Evolutionary conservation across 805 yeast species (phyloP).

Genomic region (Ogataea kodamae): DNA sequence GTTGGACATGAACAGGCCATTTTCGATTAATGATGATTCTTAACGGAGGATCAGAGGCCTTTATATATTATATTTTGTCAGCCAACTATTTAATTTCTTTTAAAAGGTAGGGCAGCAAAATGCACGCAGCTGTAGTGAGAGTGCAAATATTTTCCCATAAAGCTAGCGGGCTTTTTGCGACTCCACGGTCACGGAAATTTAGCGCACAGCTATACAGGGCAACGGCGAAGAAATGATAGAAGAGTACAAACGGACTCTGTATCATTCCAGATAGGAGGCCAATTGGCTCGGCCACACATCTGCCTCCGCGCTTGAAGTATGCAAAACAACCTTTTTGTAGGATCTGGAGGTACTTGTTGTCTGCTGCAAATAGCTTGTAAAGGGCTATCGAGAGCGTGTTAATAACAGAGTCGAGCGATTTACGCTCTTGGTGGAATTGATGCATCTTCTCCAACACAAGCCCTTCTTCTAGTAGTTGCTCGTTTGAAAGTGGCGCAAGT

Average conservation of each 20-base stretch:
- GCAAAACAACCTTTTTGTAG: conserved; percentile 86
- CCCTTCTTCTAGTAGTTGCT: conserved; percentile 55
- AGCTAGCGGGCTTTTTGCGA: conserved; percentile 65
- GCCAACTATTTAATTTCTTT: conserved; percentile 17
- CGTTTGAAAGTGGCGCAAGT: conserved; percentile 51
- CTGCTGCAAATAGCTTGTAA: conserved; percentile 88
- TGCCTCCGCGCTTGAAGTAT: conserved; percentile 84
- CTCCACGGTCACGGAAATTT: conserved; percentile 65
- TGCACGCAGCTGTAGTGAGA: conserved; percentile 67
- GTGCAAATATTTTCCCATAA: conserved; percentile 65
- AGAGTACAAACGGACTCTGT: conserved; percentile 69
- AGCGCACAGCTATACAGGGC: conserved; percentile 78
- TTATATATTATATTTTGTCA: background rate
- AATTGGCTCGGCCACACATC: conserved; percentile 72
- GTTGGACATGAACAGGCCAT: conserved; percentile 10
- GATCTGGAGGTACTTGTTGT: conserved; percentile 55
- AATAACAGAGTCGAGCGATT: conserved; percentile 74
- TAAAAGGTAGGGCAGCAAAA: conserved; percentile 73
- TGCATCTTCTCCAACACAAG: conserved; percentile 53
- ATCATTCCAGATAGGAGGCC: conserved; percentile 77
- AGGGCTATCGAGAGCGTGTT: conserved; percentile 89
- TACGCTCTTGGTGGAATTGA: conserved; percentile 75
- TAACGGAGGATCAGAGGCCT: background rate
- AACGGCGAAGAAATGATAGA: conserved; percentile 85
- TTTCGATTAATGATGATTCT: background rate